A percentile compares a stretch with the other conserved stretches of the same genome.
Conservation (phyloP, 2,329 filamentous ascomycete genomes). For the Trichoderma gracile region DNA sequence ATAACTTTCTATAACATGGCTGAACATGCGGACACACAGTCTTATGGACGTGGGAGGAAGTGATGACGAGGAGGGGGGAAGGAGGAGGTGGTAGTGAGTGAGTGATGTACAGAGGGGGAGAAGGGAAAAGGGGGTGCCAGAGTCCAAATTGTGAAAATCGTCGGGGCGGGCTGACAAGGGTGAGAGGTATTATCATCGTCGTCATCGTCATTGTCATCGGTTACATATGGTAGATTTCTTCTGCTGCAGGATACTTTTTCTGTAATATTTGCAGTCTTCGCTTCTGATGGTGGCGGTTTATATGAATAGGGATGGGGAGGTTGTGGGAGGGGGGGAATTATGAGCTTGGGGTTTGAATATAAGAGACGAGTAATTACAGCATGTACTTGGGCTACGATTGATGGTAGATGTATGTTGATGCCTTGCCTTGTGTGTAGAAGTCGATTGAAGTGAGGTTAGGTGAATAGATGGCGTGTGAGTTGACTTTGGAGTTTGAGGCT, state of each 20-base stretch:
- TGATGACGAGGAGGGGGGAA: neutral
- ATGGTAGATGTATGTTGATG: neutral
- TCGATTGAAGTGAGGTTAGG: neutral
- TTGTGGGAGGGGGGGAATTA: neutral
- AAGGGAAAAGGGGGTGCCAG: neutral
- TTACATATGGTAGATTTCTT: slow-evolving; percentile 22
- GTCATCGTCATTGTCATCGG: slow-evolving; percentile 21
- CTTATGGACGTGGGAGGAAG: slow-evolving; percentile 7
- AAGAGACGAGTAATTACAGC: neutral
- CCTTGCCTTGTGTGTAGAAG: no score
- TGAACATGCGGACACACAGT: slow-evolving; percentile 2
- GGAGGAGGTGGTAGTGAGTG: no score
- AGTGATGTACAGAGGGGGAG: neutral
- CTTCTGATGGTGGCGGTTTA: neutral
- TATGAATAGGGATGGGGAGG: neutral
- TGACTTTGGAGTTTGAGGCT: neutral
- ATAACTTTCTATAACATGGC: slow-evolving; percentile 3
- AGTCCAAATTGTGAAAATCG: neutral
- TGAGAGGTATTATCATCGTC: slow-evolving; percentile 14
- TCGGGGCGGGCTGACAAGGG: slow-evolving; percentile 6
- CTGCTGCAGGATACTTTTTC: slow-evolving; percentile 20
- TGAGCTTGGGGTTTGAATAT: slow-evolving; percentile 20
- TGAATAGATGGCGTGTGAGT: neutral
- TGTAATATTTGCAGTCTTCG: neutral
- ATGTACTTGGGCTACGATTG: neutral